Evolutionary conservation across 176 grass and related monocot species (phyloP).

Genomic region (Musa troglodytarum): DNA sequence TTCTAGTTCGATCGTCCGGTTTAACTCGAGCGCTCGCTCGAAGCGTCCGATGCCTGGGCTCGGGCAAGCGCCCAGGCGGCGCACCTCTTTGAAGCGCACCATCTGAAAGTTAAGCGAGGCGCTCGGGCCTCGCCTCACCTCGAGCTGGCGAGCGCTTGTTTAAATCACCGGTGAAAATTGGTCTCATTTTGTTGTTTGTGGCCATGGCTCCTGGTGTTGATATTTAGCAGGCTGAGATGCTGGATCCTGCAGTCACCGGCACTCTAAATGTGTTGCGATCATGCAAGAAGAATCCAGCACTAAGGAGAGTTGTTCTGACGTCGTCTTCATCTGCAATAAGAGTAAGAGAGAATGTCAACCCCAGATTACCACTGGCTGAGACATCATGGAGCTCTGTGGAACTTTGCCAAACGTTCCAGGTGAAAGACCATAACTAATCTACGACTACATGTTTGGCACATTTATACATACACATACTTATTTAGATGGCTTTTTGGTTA

Average conservation of each 20-base stretch:
- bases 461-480: not conserved
- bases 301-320: constrained; percentile 63
- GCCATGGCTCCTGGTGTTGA: not conserved
- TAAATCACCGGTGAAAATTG: not conserved
- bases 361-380: constrained; percentile 47
- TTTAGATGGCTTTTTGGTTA: not conserved
- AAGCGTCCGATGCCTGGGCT: no score
- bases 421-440: constrained; percentile 9
- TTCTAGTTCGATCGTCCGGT: no score
- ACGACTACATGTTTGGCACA: constrained; percentile 1
- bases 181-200: not conserved
- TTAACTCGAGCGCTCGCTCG: no score
- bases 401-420: constrained; percentile 59
- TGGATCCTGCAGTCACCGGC: constrained; percentile 59
- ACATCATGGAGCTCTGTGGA: constrained; percentile 72
- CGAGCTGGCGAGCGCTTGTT: no score
- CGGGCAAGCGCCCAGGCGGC: no score
- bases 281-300: constrained; percentile 66
- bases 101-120: no score
- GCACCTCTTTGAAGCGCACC: no score
- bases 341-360: constrained; percentile 43
- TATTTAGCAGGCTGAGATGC: constrained; percentile 47
- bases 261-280: constrained; percentile 70
- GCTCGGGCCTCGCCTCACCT: no score
- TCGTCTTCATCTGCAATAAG: constrained; percentile 74